Conservation (phyloP, 768 basidiomycete species). For the Gymnopilus junonius region DNA sequence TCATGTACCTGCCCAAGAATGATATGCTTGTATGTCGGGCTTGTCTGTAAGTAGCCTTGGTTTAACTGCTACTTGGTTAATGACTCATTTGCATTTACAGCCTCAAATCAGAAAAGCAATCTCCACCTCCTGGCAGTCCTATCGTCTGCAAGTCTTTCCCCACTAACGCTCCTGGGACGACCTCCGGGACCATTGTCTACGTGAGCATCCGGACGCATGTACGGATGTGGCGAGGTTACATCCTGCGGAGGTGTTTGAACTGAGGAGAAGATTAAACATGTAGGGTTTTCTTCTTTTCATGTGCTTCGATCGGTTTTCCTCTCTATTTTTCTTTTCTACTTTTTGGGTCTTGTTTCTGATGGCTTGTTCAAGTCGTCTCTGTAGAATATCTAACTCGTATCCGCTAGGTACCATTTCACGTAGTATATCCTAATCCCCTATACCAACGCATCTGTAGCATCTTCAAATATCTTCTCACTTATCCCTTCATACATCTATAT, state of each 20-base stretch:
- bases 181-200: constrained; percentile 37
- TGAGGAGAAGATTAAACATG: constrained; percentile 32
- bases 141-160: constrained; percentile 28
- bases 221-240: constrained; percentile 38
- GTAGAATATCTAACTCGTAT: neutral
- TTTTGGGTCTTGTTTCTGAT: neutral
- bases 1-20: constrained; percentile 39
- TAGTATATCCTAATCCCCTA: neutral
- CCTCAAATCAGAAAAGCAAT: constrained; percentile 13
- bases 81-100: constrained; percentile 2
- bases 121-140: neutral
- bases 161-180: constrained; percentile 36
- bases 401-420: neutral
- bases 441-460: neutral
- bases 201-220: constrained; percentile 38
- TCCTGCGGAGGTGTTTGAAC: constrained; percentile 36
- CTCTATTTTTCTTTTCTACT: neutral
- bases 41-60: constrained; percentile 35
- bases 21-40: constrained; percentile 40
- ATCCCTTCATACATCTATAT: too few species aligned
- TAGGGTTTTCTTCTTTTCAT: neutral
- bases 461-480: too few species aligned
- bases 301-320: neutral
- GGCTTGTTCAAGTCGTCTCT: neutral
- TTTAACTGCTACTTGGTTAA: neutral